Conservation (phyloP, 2,329 filamentous ascomycete species). For the Diaporthe helianthi region DNA sequence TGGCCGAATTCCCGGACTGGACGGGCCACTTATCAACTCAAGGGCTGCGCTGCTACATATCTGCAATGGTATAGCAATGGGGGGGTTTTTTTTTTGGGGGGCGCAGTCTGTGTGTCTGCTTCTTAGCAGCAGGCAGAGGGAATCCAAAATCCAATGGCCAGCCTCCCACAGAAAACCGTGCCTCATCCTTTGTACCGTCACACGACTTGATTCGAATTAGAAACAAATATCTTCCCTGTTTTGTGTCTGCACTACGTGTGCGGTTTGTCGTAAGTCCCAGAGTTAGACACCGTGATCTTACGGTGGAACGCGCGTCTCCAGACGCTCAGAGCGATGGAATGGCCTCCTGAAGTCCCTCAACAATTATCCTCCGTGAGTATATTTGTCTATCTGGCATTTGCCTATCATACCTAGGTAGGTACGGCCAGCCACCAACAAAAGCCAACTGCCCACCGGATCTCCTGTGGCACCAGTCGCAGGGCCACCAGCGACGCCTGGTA, state of each 20-base stretch:
- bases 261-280: not conserved
- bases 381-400: too few relatives aligned
- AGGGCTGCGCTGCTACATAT: constrained; percentile 1
- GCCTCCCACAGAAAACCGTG: not conserved
- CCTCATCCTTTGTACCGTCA: constrained; percentile 7
- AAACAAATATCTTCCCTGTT: constrained; percentile 12
- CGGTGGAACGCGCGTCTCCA: constrained; percentile 18
- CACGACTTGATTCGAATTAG: not conserved
- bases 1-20: not conserved
- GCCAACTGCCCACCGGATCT: not conserved
- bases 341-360: not conserved
- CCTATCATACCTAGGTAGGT: too few relatives aligned
- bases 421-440: not conserved
- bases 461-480: not conserved
- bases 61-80: not conserved
- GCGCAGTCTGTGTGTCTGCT: constrained; percentile 11
- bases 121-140: constrained; percentile 12
- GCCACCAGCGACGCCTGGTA: constrained; percentile 10
- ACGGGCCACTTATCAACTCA: not conserved
- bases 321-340: not conserved
- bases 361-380: too few relatives aligned
- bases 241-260: not conserved
- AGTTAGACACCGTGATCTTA: not conserved
- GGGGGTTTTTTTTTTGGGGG: too few relatives aligned
- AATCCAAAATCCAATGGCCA: constrained; percentile 14